Conservation (phyloP, 2,329 filamentous ascomycete species). For the Colletotrichum higginsianum region DNA sequence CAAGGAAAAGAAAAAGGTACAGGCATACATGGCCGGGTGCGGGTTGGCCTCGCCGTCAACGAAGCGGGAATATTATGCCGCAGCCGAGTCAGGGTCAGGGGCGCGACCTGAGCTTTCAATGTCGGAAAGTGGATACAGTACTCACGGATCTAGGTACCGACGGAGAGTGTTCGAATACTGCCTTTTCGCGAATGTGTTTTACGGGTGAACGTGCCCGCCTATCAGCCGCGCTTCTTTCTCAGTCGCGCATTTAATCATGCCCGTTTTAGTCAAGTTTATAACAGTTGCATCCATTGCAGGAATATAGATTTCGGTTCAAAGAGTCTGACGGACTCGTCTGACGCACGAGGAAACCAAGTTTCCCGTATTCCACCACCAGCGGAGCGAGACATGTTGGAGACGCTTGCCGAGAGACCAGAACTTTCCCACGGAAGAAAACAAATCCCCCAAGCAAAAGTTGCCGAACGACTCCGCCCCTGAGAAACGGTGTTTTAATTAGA, state of each 20-base stretch:
- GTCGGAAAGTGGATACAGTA: background rate
- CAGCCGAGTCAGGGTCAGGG: conserved; percentile 28
- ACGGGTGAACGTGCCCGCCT: background rate
- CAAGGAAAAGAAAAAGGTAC: background rate
- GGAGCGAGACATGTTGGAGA: background rate
- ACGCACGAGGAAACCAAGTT: background rate
- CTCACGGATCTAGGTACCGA: too few relatives aligned
- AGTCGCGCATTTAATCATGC: conserved; percentile 9
- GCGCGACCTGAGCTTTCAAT: background rate
- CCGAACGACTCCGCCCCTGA: conserved; percentile 10
- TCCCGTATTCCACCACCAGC: background rate
- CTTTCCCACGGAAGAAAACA: conserved; percentile 20
- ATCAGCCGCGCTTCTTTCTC: background rate
- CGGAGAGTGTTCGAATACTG: too few relatives aligned
- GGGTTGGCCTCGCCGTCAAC: conserved; percentile 1
- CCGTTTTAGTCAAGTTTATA: conserved; percentile 16
- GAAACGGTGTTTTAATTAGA: conserved; percentile 15
- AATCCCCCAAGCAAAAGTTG: background rate
- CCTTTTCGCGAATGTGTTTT: background rate
- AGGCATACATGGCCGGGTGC: background rate
- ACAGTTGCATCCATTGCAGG: background rate
- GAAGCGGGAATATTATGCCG: conserved; percentile 29
- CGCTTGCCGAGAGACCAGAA: conserved; percentile 5
- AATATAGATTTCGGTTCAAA: background rate
- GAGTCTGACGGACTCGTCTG: background rate